Base-by-base conservation (phyloP, 2,329 filamentous ascomycete genomes). In the Arthroderma sp. region DNA sequence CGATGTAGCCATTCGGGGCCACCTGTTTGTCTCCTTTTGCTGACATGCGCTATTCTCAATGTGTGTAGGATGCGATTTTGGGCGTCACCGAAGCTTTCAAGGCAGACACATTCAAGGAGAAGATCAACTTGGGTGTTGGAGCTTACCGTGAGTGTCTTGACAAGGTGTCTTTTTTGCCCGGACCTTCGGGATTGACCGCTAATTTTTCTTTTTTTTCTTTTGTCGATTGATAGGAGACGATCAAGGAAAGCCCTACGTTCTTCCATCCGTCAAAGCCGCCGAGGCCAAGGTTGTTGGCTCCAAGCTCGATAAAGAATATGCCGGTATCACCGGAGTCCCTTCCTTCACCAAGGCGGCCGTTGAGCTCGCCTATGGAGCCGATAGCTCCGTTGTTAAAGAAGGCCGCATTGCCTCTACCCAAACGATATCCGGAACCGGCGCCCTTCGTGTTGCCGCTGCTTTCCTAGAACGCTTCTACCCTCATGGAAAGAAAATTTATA, bases 71-170 rank as follows among this genome's bases (percentile, higher is more conserved):
- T 57, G 68, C 68, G 29, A 71, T 71, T 53, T 61, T 71, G 49
- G 69, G 70, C 60, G 70, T 98, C 70, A 96, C 91, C 52, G 91
- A 98, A 73, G 91, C 91, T 50, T 98, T 91, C 83, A 98, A 96
- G 77, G 88, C 88, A 68, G 91, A 98, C 66, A 77, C 74, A 60
- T 89, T 93, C 68, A 72, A 79, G 52, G 80, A 94, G 73, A 98
- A 96, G 80, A 96, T 98, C 75, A 96, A 96, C 74, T 74, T 98
- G 50, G 91, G 88, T 71, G 91, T 96, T 55, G 91, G 91, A 61
- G 91, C 91, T 61, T 98, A 98, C 79, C 87, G 91, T 71, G 61
- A 56, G 65, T 50, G 43, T 29, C 39, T 40, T 9, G 6, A 32
- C 36, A 7, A 10, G 34, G 11, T 34, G 28, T n/a, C 34, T 47